These are phyloP conservation scores for Urochloa ruziziensis DNA, from an alignment of 176 grass and related monocot genomes.

Conservation along the genomic window DNA sequence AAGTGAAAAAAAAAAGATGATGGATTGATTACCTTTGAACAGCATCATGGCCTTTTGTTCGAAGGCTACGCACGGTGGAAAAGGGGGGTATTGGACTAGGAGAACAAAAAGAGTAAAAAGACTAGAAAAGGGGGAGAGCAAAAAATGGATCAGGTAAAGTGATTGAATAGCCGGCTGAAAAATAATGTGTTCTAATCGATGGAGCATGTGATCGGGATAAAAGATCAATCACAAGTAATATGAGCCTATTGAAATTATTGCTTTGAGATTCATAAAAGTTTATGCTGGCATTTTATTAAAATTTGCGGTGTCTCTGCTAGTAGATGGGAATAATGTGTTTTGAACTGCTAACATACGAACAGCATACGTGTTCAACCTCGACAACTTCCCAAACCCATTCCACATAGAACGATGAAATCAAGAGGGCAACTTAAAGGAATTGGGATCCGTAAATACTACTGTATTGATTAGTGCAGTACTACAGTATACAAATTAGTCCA, in stretches of 20 bases:
- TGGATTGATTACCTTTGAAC: slow-evolving; percentile 11
- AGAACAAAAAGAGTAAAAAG: slow-evolving; percentile 3
- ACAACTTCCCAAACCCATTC: not conserved
- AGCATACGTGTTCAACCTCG: not conserved
- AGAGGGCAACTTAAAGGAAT: not conserved
- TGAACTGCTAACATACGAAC: not conserved
- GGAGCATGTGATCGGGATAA: not conserved
- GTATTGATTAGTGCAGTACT: slow-evolving; percentile 8
- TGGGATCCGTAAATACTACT: not conserved
- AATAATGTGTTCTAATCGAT: not conserved
- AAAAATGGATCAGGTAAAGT: not conserved
- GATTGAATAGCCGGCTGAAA: not conserved
- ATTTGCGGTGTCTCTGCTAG: not conserved
- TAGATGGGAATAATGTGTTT: not conserved
- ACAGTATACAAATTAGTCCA: slow-evolving; percentile 8
- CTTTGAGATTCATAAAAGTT: not conserved
- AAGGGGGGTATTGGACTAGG: not conserved
- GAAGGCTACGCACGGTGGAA: not conserved
- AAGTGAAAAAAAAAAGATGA: not conserved
- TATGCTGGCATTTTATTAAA: not conserved
- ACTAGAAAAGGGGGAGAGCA: not conserved
- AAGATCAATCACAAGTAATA: not conserved
- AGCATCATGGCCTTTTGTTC: slow-evolving; percentile 26
- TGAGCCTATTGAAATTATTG: not conserved
- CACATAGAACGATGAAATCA: not conserved